Base-by-base conservation (phyloP, 2,329 filamentous ascomycete species). In the Calonectria honghensis region DNA sequence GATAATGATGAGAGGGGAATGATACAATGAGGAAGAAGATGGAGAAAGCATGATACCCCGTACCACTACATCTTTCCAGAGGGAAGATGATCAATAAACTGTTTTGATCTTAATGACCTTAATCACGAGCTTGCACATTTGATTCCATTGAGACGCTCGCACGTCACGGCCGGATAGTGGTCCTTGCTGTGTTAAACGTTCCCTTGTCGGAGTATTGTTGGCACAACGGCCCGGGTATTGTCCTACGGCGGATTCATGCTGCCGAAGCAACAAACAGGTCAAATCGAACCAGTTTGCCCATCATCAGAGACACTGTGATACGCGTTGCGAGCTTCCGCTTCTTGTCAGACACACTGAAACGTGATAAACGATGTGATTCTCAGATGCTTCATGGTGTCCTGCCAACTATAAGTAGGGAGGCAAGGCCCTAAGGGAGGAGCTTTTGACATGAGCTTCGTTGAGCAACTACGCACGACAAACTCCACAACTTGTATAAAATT, bases 1-100 rank as follows among this genome's bases (percentile, higher is more conserved):
- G 78, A 79, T 76, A 76, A 75, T 73, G 78, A 76, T 32, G 20
- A 63, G 64, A 24, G 50, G 31, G 70, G 65, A 45, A 35, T 32
- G 64, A 45, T 31, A 18, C 45, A 52, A 50, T 67, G 57, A 61
- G 69, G 51, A 50, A 72, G 45, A 52, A 20, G 67, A 70, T 6
- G 35, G 68, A 75, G 68, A 68, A 57, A 73, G 45, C 59, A 76
- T 75, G 78, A 80, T 80, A 80, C 78, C 77, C 76, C 54, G 59
- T 63, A 52, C 59, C 67, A 71, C 75, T 72, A 6, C 20, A 65
- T 67, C 67, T 70, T 72, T 24, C 65, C 67, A 61, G 29, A 71
- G 67, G 64, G 61, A 59, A 39, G 74, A 73, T 48, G 57, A 37
- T 50, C 45, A 73, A 59, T 66, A 54, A 37, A 45, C 37, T 64